These are phyloP conservation scores for Adansonia madagascariensis DNA, from an alignment of 441 rosid genomes.

Conservation along the genomic window DNA sequence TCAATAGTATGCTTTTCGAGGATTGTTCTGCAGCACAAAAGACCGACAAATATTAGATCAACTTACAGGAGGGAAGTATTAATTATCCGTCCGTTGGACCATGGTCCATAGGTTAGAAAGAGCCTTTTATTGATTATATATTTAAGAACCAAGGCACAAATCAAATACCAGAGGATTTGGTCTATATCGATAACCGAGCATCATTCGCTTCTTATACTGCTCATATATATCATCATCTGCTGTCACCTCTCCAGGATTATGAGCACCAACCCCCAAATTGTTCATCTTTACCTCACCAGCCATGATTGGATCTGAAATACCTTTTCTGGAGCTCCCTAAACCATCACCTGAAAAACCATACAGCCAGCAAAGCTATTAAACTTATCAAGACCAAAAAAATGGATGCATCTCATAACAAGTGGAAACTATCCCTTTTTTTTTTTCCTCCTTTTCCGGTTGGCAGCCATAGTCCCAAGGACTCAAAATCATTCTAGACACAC, in stretches of 20 bases:
- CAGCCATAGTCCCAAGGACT: not conserved
- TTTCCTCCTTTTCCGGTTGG: not conserved
- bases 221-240: constrained; percentile 96
- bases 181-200: constrained; percentile 92
- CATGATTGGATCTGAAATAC: constrained; percentile 89
- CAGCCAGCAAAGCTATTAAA: constrained; percentile 20
- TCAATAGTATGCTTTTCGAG: constrained; percentile 87
- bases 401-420: not conserved
- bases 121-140: not conserved
- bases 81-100: too few species aligned
- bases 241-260: constrained; percentile 85
- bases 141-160: constrained; percentile 1
- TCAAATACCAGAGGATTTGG: constrained; percentile 88
- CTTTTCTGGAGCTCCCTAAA: constrained; percentile 85
- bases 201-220: constrained; percentile 99
- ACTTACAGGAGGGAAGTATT: not conserved
- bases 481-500: not conserved
- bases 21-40: constrained; percentile 62
- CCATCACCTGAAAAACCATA: constrained; percentile 83
- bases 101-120: not conserved
- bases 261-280: constrained; percentile 93
- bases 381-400: constrained; percentile 9
- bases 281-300: constrained; percentile 84
- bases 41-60: not conserved
- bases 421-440: not conserved